Percentiles rank a stretch among this genome's conserved stretches.
phyloP scores from a whole-genome alignment of 2,329 filamentous ascomycete genomes.

The Tolypocladium nubicola region DNA sequence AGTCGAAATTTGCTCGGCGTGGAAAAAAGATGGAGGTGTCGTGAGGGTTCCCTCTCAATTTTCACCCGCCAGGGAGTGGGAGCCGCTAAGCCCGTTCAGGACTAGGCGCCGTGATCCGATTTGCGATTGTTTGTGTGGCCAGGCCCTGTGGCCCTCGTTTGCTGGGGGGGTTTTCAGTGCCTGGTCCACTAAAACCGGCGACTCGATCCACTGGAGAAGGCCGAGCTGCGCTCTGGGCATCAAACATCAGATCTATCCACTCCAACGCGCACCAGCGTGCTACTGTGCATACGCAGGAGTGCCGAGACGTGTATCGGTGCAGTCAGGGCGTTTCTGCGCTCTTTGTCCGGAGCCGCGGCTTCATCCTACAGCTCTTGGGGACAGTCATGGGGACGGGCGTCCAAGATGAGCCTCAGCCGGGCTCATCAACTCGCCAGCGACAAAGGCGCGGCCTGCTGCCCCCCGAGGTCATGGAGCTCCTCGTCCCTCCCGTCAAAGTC shows the following conservation, averaged over 20 bases:
- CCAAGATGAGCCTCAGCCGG: conserved; percentile 8
- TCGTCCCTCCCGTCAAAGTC: conserved; percentile 44
- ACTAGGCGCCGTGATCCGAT: conserved; percentile 4
- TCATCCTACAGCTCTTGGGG: neutral
- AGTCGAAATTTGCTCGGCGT: conserved; percentile 33
- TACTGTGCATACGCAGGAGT: neutral
- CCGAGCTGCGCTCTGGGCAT: neutral
- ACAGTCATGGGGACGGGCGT: conserved; percentile 7
- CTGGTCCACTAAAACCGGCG: neutral
- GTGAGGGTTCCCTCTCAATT: conserved; percentile 32
- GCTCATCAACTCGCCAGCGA: conserved; percentile 8
- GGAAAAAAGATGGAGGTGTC: conserved; percentile 25
- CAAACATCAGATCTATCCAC: neutral
- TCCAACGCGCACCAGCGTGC: neutral
- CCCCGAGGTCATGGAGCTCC: conserved; percentile 31
- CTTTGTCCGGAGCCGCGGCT: too few relatives aligned
- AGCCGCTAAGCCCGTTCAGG: conserved; percentile 23
- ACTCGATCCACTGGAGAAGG: neutral
- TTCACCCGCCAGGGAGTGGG: conserved; percentile 30
- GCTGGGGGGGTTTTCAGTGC: neutral
- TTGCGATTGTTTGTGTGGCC: neutral
- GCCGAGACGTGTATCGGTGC: neutral
- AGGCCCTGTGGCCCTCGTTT: neutral
- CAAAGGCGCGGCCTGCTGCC: conserved; percentile 27
- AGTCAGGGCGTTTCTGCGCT: neutral